Base-by-base conservation (phyloP, 2,329 filamentous ascomycete species). In the Colletotrichum sansevieriae region DNA sequence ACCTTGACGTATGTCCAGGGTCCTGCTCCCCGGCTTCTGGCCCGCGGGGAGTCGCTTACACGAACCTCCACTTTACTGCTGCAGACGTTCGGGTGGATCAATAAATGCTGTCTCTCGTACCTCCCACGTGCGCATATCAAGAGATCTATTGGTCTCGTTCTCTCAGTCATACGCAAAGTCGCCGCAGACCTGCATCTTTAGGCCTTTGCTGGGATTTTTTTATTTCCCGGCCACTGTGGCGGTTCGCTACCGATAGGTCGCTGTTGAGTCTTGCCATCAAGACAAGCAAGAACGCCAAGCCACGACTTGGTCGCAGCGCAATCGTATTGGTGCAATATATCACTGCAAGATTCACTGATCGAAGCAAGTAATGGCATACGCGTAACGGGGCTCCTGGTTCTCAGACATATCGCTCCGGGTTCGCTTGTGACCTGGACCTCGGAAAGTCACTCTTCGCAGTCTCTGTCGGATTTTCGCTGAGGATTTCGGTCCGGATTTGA, bases 171-270 rank as follows among this genome's bases (percentile, higher is more conserved):
- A 49, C 41, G 62, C 55, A 33, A 39, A 29, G 22, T 41, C 52
- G 56, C 43, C 55, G 55, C 43, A 29, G 63, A 33, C 43, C 25
- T 49, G 65, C 65, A 61, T 68, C 65, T 55, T 43, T 15, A 51
- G 12, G 33, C 62, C 49, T 60, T 12, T 15, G 22, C 9, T 25
- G 20, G 47, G 41, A 13, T 4, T 33, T 68, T 56, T 33, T 44
- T 33, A 37, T 41, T 22, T 33, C 5, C 37, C 18, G 35, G 6
- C 41, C 43, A 37, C 49, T 35, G 62, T 54, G n/a, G 37, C 41
- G 62, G 65, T 43, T 55, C 54, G 55, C 41, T 68, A 63, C 65
- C 55, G 55, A 65, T 65, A 68, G 62, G 65, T 22, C 25, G 12
- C 18, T 35, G 43, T 55, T 9, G 7, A 15, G 44, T 47, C 35